A percentile compares a stretch with the other conserved stretches of the same genome.
These are phyloP conservation scores for Trichosporon inkin DNA, from an alignment of 1,284 basidiomycete species.

Conservation along the genomic window DNA sequence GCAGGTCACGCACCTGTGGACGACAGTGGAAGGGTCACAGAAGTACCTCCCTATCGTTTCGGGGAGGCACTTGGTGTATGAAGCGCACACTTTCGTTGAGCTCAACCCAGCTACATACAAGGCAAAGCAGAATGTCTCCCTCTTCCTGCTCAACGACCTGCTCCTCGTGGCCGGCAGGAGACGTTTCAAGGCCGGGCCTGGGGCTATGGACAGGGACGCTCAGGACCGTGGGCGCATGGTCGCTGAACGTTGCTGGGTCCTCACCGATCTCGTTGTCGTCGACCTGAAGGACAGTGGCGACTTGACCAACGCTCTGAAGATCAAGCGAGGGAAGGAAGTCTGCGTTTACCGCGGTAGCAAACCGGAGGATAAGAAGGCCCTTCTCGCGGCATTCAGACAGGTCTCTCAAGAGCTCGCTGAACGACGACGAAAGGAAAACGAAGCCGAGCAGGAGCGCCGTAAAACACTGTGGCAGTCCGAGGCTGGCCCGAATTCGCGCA, in stretches of 20 bases:
- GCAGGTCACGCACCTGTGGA: slow-evolving; percentile 86
- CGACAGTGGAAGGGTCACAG: slow-evolving; percentile 90
- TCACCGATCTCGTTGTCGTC: slow-evolving; percentile 87
- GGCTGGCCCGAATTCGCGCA: slow-evolving; percentile 33
- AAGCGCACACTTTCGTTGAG: slow-evolving; percentile 76
- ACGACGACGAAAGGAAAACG: slow-evolving; percentile 83
- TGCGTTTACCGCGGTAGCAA: slow-evolving; percentile 86
- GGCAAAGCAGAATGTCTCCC: slow-evolving; percentile 75
- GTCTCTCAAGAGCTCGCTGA: slow-evolving; percentile 86
- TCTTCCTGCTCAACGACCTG: slow-evolving; percentile 87
- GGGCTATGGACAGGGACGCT: slow-evolving; percentile 32
- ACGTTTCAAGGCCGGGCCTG: slow-evolving; percentile 33
- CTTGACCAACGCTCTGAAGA: slow-evolving; percentile 93
- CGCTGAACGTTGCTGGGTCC: slow-evolving; percentile 85
- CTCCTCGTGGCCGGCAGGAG: slow-evolving; percentile 73
- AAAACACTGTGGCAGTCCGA: slow-evolving; percentile 72
- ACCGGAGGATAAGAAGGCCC: slow-evolving; percentile 74
- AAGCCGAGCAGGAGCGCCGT: slow-evolving; percentile 80
- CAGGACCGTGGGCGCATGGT: slow-evolving; percentile 67
- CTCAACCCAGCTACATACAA: slow-evolving; percentile 96
- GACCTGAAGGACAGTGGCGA: slow-evolving; percentile 93
- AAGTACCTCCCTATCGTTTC: slow-evolving; percentile 88
- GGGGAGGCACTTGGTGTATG: slow-evolving; percentile 83
- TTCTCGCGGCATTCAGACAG: slow-evolving; percentile 80
- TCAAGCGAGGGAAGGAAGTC: slow-evolving; percentile 86